These are phyloP conservation scores for Gastrodia elata DNA, from an alignment of 106 monocot species.

Conservation along the genomic window DNA sequence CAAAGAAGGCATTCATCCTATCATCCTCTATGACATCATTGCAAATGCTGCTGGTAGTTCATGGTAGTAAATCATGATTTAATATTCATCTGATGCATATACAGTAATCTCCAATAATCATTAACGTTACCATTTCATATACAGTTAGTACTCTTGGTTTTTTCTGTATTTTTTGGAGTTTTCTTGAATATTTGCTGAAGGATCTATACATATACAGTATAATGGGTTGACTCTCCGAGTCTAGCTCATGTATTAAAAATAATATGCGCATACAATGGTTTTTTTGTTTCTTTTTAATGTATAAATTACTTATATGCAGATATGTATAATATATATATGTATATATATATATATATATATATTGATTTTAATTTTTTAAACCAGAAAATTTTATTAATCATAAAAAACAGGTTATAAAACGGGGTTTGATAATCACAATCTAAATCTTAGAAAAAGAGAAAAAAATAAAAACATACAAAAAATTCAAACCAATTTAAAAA, in stretches of 20 bases:
- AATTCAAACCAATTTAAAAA: no score
- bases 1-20: slow-evolving; percentile 77
- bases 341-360: no score
- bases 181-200: not conserved
- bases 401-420: no score
- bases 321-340: no score
- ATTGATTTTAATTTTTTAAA: no score
- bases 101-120: not conserved
- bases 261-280: not conserved
- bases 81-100: not conserved
- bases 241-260: not conserved
- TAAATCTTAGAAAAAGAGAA: no score
- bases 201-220: not conserved
- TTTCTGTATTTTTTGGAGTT: not conserved
- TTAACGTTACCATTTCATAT: not conserved
- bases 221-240: not conserved
- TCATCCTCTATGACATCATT: slow-evolving; percentile 85
- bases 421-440: no score
- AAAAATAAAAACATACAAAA: no score
- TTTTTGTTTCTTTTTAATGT: not conserved
- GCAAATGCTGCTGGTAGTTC: slow-evolving; percentile 98
- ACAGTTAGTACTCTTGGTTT: not conserved
- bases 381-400: no score
- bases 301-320: no score
- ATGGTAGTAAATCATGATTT: slow-evolving; percentile 37